Evolutionary conservation across 257 asterid species (phyloP).

Genomic region (Fraxinus americana): DNA sequence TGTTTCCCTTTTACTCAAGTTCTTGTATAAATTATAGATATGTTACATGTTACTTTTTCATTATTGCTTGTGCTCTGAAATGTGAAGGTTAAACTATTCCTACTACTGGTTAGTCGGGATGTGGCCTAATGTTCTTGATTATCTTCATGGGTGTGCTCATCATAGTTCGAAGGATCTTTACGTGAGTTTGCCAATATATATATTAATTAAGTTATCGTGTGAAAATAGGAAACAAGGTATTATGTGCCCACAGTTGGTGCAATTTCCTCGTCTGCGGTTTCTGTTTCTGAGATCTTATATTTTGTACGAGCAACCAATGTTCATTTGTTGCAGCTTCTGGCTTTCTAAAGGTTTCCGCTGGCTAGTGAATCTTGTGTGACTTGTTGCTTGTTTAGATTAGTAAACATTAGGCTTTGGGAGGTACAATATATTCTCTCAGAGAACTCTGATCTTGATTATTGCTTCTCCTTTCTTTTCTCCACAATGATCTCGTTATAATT

Average conservation of each 20-base stretch:
- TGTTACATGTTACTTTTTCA: slow-evolving; percentile 23
- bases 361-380: background rate
- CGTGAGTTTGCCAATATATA: background rate
- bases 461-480: background rate
- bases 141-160: slow-evolving; percentile 19
- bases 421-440: background rate
- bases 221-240: background rate
- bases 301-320: background rate
- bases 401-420: background rate
- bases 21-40: slow-evolving; percentile 30
- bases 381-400: background rate
- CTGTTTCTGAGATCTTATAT: too few species aligned
- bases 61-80: slow-evolving; percentile 22
- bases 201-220: background rate
- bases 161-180: background rate
- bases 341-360: background rate
- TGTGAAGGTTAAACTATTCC: slow-evolving; percentile 21
- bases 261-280: too few species aligned
- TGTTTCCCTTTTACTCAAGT: slow-evolving; percentile 12
- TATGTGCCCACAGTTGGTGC: background rate
- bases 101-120: slow-evolving; percentile 14
- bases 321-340: background rate
- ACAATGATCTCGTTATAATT: background rate
- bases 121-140: slow-evolving; percentile 19
- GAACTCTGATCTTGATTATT: background rate